Evolutionary conservation across 2,329 filamentous ascomycete species (phyloP).

Genomic region (Shiraia sp.): DNA sequence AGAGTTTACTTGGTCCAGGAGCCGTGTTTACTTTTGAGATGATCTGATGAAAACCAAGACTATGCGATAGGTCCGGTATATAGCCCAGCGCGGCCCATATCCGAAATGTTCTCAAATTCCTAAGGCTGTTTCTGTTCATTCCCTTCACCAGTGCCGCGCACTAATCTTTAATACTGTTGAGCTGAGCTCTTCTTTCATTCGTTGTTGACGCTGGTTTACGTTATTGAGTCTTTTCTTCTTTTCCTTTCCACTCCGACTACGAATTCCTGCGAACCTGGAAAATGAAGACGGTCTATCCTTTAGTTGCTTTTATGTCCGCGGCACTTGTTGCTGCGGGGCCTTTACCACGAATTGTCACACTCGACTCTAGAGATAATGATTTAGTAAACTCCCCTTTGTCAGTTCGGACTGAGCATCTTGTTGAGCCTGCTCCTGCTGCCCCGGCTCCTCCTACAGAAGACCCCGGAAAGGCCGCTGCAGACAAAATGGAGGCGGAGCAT

Average conservation of each 20-base stretch:
- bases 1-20: slow-evolving; percentile 6
- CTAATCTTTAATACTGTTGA: slow-evolving; percentile 25
- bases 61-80: slow-evolving; percentile 12
- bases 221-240: slow-evolving; percentile 5
- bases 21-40: slow-evolving; percentile 13
- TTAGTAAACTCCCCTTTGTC: slow-evolving; percentile 9
- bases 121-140: slow-evolving; percentile 13
- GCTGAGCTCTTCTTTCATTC: slow-evolving; percentile 28
- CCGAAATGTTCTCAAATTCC: slow-evolving; percentile 3
- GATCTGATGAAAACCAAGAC: slow-evolving; percentile 4
- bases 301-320: slow-evolving; percentile 24
- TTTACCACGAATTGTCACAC: slow-evolving; percentile 11
- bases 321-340: slow-evolving; percentile 24
- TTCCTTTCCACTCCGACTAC: slow-evolving; percentile 1
- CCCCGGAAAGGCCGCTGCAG: slow-evolving; percentile 14
- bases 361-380: slow-evolving; percentile 5
- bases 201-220: slow-evolving; percentile 2
- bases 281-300: slow-evolving; percentile 32
- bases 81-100: slow-evolving; percentile 4
- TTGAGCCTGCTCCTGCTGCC: slow-evolving; percentile 12
- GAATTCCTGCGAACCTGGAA: slow-evolving; percentile 3
- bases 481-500: slow-evolving; percentile 21
- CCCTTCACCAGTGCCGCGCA: slow-evolving; percentile 26
- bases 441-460: slow-evolving; percentile 7
- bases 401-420: slow-evolving; percentile 15